Evolutionary conservation across 148 eudicot genomes (phyloP), one percentile per base, ranked within the genome.

Genomic region (Rhododendron williamsianum): DNA sequence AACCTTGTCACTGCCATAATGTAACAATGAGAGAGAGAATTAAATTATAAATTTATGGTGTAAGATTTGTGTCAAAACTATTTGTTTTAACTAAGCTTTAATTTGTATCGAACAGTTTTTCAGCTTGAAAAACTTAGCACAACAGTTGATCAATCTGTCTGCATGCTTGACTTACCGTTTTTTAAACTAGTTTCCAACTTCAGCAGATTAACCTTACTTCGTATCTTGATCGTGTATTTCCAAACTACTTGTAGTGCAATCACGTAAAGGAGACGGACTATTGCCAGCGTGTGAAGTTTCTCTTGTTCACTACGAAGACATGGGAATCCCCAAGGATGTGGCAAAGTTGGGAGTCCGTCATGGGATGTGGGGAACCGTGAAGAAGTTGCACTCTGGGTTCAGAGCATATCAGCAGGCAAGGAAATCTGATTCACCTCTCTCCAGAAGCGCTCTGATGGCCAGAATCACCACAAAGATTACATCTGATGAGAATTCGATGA

Each of bases 301-400:
- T 58, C 96, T 96, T 19, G 85, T 95, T 35, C 99, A 96, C 86
- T 91, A 94, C 10, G 99, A 96, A 88, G 99, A 96, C 86, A 96
- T 95, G 99, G 99, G 99, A 63, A 96, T 96, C 79, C 99, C 99
- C 33, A 93, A 93, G 78, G 99, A 96, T 27, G 96, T 96, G 41
- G 98, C 99, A 8, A 95, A 94, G 83, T 81, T 96, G 80, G 99
- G 96, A 46, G 93, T 96, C 48, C 94, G 98, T 82, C 99, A 96
- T 52, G 99, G 99, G 45, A 96, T 96, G 99, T 96, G 99, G 99
- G 99, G 98, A 60, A 91, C 98, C 9, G 99, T 96, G 36, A 96
- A 95, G 91, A 96, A 96, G 85, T 78, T 96, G 60, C 96, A 96
- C 78, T 84, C 94, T 19, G 99, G 99, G 85, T 92, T 96, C 86